Conservation (phyloP, 1,284 basidiomycete species). For the Fistulina hepatica region DNA sequence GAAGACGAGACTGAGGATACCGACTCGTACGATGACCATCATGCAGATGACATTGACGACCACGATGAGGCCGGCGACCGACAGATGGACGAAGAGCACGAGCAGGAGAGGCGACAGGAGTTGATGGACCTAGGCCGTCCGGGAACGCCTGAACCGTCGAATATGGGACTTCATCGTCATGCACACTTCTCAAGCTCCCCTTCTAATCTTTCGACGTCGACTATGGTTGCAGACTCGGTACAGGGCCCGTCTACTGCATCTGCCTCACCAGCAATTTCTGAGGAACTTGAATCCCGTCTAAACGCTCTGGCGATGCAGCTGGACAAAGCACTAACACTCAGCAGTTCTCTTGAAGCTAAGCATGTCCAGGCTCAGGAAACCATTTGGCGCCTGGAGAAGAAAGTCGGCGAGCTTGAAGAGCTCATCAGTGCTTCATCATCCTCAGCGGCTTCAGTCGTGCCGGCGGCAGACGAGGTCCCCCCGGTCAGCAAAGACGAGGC, state of each 20-base stretch:
- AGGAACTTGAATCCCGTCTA: constrained; percentile 66
- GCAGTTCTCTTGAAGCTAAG: constrained; percentile 65
- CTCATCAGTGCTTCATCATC: constrained; percentile 36
- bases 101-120: constrained; percentile 31
- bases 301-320: constrained; percentile 65
- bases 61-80: constrained; percentile 19
- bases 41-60: constrained; percentile 14
- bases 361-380: constrained; percentile 72
- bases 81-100: constrained; percentile 22
- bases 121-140: constrained; percentile 47
- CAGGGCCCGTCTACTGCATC: constrained; percentile 12
- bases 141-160: constrained; percentile 64
- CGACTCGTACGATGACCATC: too few species aligned
- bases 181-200: constrained; percentile 13
- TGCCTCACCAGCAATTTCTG: constrained; percentile 23
- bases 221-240: constrained; percentile 16
- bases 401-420: constrained; percentile 49
- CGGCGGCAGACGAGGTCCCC: constrained; percentile 14
- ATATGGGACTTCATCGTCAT: constrained; percentile 44
- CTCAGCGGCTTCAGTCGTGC: constrained; percentile 15
- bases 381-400: constrained; percentile 66
- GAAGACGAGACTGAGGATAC: constrained; percentile 55
- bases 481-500: constrained; percentile 3
- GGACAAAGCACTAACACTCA: constrained; percentile 66
- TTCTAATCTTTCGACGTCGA: constrained; percentile 18